phyloP scores from a whole-genome alignment of 2,329 filamentous ascomycete genomes.

The Sporothrix curviconia region DNA sequence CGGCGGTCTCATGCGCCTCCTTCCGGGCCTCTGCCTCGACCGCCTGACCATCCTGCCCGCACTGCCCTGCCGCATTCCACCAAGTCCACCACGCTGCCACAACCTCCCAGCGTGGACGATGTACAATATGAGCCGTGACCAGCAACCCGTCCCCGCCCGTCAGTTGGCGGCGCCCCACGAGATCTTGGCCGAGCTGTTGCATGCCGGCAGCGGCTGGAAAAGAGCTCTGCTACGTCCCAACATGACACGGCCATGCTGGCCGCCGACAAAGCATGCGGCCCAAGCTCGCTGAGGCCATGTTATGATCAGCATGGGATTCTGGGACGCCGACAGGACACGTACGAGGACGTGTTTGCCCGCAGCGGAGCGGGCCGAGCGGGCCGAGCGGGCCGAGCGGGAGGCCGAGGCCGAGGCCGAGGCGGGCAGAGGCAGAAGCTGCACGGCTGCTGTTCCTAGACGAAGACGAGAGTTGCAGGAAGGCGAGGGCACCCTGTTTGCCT shows the following conservation, averaged over 20 bases:
- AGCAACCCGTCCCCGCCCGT: conserved; percentile 5
- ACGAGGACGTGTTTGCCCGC: conserved; percentile 14
- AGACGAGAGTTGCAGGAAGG: background rate
- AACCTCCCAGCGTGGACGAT: conserved; percentile 13
- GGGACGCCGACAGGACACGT: conserved; percentile 17
- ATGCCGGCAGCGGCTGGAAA: conserved; percentile 19
- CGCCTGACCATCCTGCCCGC: conserved; percentile 19
- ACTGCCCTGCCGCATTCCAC: conserved; percentile 17
- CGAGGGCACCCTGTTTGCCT: background rate
- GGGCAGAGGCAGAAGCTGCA: background rate
- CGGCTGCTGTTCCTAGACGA: background rate
- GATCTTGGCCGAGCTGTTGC: conserved; percentile 18
- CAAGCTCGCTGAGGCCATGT: conserved; percentile 21
- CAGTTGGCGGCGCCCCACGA: conserved; percentile 13
- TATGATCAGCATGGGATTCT: conserved; percentile 23
- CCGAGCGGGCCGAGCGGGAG: background rate
- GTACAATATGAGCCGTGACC: conserved; percentile 14
- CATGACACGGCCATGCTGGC: conserved; percentile 18
- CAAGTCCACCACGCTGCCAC: conserved; percentile 13
- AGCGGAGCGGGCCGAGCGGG: conserved; percentile 7
- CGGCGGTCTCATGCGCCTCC: conserved; percentile 20
- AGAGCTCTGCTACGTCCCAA: conserved; percentile 22
- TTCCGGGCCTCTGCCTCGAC: conserved; percentile 19
- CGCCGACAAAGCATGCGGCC: conserved; percentile 11
- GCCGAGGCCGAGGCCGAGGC: no score